Base-by-base conservation (phyloP, 495 filamentous ascomycete species). In the Amphirosellinia nigrospora region DNA sequence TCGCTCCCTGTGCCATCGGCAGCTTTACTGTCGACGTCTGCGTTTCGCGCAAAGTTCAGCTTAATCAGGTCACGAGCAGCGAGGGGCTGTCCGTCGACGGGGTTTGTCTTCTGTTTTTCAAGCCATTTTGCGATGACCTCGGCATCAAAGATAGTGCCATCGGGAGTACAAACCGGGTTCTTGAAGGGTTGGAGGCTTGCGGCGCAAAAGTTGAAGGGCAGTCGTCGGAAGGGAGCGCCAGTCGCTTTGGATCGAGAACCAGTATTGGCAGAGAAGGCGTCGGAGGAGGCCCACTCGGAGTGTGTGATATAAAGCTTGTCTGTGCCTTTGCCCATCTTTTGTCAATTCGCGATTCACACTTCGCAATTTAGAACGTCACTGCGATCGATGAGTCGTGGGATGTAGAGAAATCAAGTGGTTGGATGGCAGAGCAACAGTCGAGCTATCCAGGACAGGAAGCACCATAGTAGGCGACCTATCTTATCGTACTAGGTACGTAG, bases 131-230 rank as follows among this genome's bases (percentile, higher is more conserved):
- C 80, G 58, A 97, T 96, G 72, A 95, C 92, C 64, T 93, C 92
- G 65, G 95, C 87, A 75, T 97, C 93, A 77, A 96, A 96, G 59
- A 94, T 92, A 15, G 89, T 92, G 32, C 93, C 93, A 41, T 90
- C 83, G 7, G 86, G 70, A 8, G 92, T 96, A 80, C 93, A 96
- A 53, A 96, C 93, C 0, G 93, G 93, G 69, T 93, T 91, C 78
- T 89, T 84, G 82, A 94, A 97, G 1, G 96, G 96, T 77, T 98
- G 96, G 21, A 99, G 90, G 32, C 92, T 95, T 45, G 97, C 90
- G 70, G 96, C 93, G 87, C 96, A 99, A 83, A 95, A 98, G 86
- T 97, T 98, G 88, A 97, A 99, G 45, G 96, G 96, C 4, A 99
- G 87, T 30, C 93, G 92, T 77, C 91, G 91, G 85, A 98, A 99